These are phyloP conservation scores for Globisporangium mamillatum DNA, from an alignment of 352 stramenopile species.

Conservation along the genomic window DNA sequence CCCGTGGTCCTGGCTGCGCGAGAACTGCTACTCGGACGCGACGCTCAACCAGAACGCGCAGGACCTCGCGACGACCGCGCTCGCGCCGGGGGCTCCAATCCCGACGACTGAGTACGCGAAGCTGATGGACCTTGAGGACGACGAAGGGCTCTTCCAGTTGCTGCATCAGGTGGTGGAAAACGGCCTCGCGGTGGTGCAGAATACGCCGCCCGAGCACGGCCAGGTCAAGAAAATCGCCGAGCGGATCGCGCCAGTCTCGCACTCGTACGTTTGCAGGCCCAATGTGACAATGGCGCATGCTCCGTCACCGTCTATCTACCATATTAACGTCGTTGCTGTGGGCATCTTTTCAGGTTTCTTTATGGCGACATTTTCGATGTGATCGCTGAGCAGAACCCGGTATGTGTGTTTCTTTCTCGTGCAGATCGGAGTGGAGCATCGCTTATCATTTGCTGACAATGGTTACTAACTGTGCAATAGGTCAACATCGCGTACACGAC, in stretches of 20 bases:
- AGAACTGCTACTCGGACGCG: slow-evolving; percentile 74
- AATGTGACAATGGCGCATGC: neutral
- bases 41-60: slow-evolving; percentile 44
- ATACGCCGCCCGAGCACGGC: slow-evolving; percentile 52
- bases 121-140: slow-evolving; percentile 58
- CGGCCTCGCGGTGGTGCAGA: slow-evolving; percentile 68
- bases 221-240: slow-evolving; percentile 77
- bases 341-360: slow-evolving; percentile 44
- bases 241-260: slow-evolving; percentile 74
- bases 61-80: slow-evolving; percentile 43
- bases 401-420: slow-evolving; percentile 18
- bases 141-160: slow-evolving; percentile 63
- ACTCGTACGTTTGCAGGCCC: slow-evolving; percentile 44
- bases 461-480: slow-evolving; percentile 21
- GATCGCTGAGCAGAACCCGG: slow-evolving; percentile 73
- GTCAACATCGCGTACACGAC: slow-evolving; percentile 96
- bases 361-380: slow-evolving; percentile 88
- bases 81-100: slow-evolving; percentile 48
- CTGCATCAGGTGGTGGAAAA: slow-evolving; percentile 70
- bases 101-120: slow-evolving; percentile 52
- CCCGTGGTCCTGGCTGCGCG: slow-evolving; percentile 60
- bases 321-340: neutral
- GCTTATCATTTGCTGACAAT: neutral
- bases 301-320: neutral
- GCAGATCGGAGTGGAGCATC: neutral